Evolutionary conservation across 1,139 yeast genomes (phyloP), one percentile per base, ranked within the genome.

Genomic region (Candida sp.): DNA sequence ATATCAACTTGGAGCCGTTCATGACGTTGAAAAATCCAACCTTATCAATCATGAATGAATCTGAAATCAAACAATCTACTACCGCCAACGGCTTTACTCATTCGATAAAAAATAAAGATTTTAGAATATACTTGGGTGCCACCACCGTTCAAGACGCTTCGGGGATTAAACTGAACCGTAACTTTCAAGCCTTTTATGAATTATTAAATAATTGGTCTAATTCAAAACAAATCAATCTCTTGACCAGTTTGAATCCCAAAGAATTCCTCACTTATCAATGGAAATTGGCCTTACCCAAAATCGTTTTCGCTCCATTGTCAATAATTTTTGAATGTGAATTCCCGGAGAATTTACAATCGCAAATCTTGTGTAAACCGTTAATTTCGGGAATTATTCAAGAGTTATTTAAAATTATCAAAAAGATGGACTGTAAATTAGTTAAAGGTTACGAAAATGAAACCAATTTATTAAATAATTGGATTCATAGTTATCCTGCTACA

Each of bases 281-380:
- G 97, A 83, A 84, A 57, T 73, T 87, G 45, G 91, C 95, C 0
- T 73, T 89, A 46, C 89, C 96, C 4, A 75, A 83, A 47, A 79
- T 89, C 38, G 84, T 90, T 12, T 82, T 89, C 57, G 87, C 84
- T 61, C 90, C 96, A 2, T 66, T 90, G 39, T 70, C 88, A 39
- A 74, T 89, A 32, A 61, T 88, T 21, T 82, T 90, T 53, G 97
- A 89, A 61, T 77, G 81, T 45, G 78, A 84, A 5, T 74, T 69
- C 52, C 89, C 95, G 1, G 66, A 68, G 33, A 66, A 74, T 40
- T 70, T 90, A 43, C 67, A 77, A 21, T 65, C 73, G 33, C 89
- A 87, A 60, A 85, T 89, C 38, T 71, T 89, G 47, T 91, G 95
- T 38, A 87, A 87, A 57, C 97, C 97, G 5, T 73, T 90, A 49